phyloP scores from a whole-genome alignment of 208 protist genomes.

The Crithidia brevicula region DNA sequence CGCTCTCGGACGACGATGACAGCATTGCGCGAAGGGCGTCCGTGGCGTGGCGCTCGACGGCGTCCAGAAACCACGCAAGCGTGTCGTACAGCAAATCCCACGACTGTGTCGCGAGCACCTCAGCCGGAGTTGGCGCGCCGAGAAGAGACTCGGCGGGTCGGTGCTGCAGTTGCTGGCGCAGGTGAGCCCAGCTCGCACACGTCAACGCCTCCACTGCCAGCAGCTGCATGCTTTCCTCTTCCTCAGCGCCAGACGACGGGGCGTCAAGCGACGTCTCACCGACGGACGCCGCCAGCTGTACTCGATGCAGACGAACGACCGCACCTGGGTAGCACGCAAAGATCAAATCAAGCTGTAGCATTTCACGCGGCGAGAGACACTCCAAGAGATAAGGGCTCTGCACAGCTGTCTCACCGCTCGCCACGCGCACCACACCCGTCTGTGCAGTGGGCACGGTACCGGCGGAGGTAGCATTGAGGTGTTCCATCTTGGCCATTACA shows the following conservation, averaged over 20 bases:
- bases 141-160: slow-evolving; percentile 30
- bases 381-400: slow-evolving; percentile 43
- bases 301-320: slow-evolving; percentile 50
- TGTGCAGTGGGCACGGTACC: background rate
- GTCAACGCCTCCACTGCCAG: slow-evolving; percentile 31
- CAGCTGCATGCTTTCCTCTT: slow-evolving; percentile 16
- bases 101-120: slow-evolving; percentile 31
- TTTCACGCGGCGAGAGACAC: slow-evolving; percentile 57
- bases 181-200: slow-evolving; percentile 6
- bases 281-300: slow-evolving; percentile 39
- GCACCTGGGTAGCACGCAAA: slow-evolving; percentile 68
- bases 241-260: background rate
- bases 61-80: slow-evolving; percentile 31
- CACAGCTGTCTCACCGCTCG: slow-evolving; percentile 4
- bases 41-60: slow-evolving; percentile 16
- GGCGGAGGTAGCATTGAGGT: slow-evolving; percentile 46
- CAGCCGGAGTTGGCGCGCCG: slow-evolving; percentile 18
- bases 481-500: slow-evolving; percentile 75
- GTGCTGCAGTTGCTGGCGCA: slow-evolving; percentile 20
- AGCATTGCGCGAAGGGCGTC: slow-evolving; percentile 11
- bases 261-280: background rate
- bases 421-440: background rate
- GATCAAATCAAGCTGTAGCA: slow-evolving; percentile 48
- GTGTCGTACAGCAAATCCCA: slow-evolving; percentile 41
- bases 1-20: background rate